A percentile compares a stretch with the other conserved stretches of the same genome.
phyloP scores from a whole-genome alignment of 345 rosid species.

The Kandelia obovata region DNA sequence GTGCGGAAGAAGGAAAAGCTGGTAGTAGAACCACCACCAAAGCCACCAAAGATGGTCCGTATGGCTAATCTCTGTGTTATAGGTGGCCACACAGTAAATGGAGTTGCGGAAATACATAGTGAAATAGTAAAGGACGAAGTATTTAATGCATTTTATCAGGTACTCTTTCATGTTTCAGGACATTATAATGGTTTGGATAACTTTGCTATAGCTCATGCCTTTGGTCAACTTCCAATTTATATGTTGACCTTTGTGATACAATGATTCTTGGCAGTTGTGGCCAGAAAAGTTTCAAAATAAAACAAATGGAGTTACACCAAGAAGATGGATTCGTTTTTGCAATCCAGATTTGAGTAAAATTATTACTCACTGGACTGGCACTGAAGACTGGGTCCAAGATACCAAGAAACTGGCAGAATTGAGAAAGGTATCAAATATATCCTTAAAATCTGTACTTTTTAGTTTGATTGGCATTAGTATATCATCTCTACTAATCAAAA shows the following conservation, averaged over 20 bases:
- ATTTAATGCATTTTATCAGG: constrained; percentile 64
- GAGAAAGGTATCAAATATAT: constrained; percentile 37
- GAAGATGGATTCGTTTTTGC: constrained; percentile 77
- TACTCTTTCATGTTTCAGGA: constrained; percentile 7
- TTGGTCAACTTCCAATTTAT: not conserved
- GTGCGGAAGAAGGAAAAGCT: constrained; percentile 32
- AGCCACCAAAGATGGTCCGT: constrained; percentile 37
- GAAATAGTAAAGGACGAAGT: constrained; percentile 75
- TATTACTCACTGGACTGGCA: constrained; percentile 60
- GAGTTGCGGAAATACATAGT: constrained; percentile 78
- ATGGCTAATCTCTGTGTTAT: constrained; percentile 63
- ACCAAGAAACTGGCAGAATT: constrained; percentile 60
- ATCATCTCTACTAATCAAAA: no score
- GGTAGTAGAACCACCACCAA: constrained; percentile 32
- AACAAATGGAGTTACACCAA: constrained; percentile 80
- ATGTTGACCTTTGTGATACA: constrained; percentile 12
- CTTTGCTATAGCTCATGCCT: not conserved
- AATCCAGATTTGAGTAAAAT: constrained; percentile 64
- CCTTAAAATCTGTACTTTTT: no score
- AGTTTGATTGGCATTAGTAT: no score
- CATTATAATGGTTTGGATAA: not conserved
- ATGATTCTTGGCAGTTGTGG: constrained; percentile 51
- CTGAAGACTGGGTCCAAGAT: constrained; percentile 69
- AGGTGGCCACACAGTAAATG: constrained; percentile 75
- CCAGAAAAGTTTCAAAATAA: constrained; percentile 73